These are phyloP conservation scores for Carex littledalei DNA, from an alignment of 176 grass and related monocot genomes.

Conservation along the genomic window DNA sequence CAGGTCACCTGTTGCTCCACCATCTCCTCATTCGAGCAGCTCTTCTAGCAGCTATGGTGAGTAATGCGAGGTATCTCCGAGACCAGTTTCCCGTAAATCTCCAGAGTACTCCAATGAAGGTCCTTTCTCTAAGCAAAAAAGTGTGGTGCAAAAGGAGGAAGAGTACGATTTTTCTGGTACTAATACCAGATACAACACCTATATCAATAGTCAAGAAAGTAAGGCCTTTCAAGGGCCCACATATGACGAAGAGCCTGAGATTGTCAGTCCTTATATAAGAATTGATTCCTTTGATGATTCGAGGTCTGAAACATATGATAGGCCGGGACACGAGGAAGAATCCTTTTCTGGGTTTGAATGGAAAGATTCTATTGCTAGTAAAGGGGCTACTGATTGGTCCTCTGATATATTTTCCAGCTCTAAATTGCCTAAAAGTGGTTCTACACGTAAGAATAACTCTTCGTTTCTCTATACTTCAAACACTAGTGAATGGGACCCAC, in stretches of 20 bases:
- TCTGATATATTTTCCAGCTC: background rate
- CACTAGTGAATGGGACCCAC: background rate
- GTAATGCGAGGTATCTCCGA: background rate
- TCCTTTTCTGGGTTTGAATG: background rate
- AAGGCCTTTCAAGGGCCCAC: background rate
- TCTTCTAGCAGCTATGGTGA: background rate
- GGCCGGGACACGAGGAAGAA: background rate
- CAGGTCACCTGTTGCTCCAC: background rate
- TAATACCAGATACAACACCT: background rate
- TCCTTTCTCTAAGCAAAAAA: constrained; percentile 10
- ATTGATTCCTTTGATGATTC: constrained; percentile 17
- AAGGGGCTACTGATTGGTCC: background rate
- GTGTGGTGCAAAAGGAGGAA: background rate
- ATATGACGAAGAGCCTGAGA: background rate
- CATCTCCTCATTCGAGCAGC: constrained; percentile 16
- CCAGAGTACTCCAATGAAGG: background rate
- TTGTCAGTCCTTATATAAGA: constrained; percentile 4
- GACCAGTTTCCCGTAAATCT: background rate
- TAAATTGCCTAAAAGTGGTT: background rate
- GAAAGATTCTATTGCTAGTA: background rate
- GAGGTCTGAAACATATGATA: background rate
- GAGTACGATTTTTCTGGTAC: background rate
- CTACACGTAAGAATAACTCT: background rate
- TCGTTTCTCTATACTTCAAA: background rate
- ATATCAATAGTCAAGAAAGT: constrained; percentile 6